These are phyloP conservation scores for Talaromyces stipitatus DNA, from an alignment of 495 filamentous ascomycete species.

Conservation along the genomic window DNA sequence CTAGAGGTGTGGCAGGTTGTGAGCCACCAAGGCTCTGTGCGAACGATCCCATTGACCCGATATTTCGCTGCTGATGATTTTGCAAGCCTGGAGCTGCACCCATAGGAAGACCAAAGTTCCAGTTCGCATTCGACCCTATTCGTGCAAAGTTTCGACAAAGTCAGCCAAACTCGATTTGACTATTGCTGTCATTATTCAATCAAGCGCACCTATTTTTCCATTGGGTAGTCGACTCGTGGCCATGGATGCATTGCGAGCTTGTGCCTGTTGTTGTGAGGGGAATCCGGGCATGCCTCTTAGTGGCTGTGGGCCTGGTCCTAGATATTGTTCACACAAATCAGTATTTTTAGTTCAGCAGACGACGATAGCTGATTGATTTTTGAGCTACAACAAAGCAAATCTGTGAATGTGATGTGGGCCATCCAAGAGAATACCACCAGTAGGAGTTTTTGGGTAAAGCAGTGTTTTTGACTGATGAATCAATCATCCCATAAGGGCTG, in stretches of 20 bases:
- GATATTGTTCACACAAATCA: background rate
- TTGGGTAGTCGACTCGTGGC: conserved; percentile 66
- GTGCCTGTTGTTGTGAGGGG: conserved; percentile 56
- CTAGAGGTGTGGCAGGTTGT: conserved; percentile 65
- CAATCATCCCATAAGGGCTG: background rate
- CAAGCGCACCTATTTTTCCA: conserved; percentile 61
- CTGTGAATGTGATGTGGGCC: background rate
- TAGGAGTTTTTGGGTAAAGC: background rate
- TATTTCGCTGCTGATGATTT: conserved; percentile 53
- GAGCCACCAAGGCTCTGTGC: conserved; percentile 74
- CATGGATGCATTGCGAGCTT: conserved; percentile 49
- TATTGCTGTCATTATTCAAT: conserved; percentile 5
- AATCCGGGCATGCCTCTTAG: conserved; percentile 65
- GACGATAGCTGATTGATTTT: background rate
- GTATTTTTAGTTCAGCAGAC: background rate
- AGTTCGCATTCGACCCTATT: conserved; percentile 59
- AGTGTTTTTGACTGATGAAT: background rate
- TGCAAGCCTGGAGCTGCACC: conserved; percentile 54
- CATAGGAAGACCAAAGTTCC: conserved; percentile 73
- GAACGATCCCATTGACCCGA: conserved; percentile 60
- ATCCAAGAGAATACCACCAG: background rate
- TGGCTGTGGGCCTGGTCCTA: conserved; percentile 61
- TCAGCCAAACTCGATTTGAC: conserved; percentile 1
- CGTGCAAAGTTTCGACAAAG: conserved; percentile 22
- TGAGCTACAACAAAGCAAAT: background rate